phyloP scores from a whole-genome alignment of 2,329 filamentous ascomycete species.

The Alternaria sp. region DNA sequence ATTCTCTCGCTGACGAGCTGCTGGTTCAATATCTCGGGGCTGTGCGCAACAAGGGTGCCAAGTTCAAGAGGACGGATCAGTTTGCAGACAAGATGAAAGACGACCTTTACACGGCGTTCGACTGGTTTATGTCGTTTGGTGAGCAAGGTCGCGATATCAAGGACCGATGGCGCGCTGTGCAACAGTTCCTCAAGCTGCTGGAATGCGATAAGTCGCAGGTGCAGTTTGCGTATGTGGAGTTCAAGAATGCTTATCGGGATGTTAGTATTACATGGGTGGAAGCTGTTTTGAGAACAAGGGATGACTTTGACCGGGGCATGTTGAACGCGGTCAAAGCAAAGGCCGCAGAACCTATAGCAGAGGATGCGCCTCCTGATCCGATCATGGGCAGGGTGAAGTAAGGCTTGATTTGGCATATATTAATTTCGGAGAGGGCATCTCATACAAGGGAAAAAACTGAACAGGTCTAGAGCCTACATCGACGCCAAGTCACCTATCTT shows the following conservation, averaged over 20 bases:
- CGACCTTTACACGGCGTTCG: conserved; percentile 88
- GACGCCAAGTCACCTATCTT: too few relatives aligned
- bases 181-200: conserved; percentile 81
- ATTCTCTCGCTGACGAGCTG: conserved; percentile 91
- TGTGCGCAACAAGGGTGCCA: conserved; percentile 87
- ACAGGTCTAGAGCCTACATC: too few relatives aligned
- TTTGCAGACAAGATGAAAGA: conserved; percentile 94
- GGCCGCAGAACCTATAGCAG: conserved; percentile 83
- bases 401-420: not conserved
- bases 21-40: conserved; percentile 82
- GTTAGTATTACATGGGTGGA: conserved; percentile 96
- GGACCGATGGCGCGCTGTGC: conserved; percentile 89
- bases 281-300: conserved; percentile 80
- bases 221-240: conserved; percentile 77
- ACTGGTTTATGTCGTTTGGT: conserved; percentile 73
- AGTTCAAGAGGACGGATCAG: conserved; percentile 84
- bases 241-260: conserved; percentile 92
- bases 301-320: conserved; percentile 94
- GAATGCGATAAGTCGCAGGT: conserved; percentile 74
- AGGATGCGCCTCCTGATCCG: conserved; percentile 75
- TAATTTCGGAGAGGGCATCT: not conserved
- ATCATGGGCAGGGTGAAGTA: conserved; percentile 93
- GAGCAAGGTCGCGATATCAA: conserved; percentile 70
- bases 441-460: too few relatives aligned
- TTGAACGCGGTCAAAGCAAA: conserved; percentile 84